Percentiles rank a stretch among this genome's conserved stretches.
These are phyloP conservation scores for Hypocreales sp. DNA, from an alignment of 2,329 filamentous ascomycete species.

Conservation along the genomic window DNA sequence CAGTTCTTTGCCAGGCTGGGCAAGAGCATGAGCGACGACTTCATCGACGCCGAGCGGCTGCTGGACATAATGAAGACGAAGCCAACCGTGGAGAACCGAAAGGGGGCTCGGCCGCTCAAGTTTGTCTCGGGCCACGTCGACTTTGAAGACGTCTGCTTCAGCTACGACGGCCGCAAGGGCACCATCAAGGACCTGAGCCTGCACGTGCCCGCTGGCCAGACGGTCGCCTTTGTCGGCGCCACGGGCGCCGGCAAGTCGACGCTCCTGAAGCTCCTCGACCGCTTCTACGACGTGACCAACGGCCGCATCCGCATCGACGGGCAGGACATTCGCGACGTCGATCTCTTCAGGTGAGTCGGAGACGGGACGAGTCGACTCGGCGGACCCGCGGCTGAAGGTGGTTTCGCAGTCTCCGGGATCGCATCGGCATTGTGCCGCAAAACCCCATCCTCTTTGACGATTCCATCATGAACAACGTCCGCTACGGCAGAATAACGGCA, in stretches of 20 bases:
- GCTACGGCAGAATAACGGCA: constrained; percentile 37
- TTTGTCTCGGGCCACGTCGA: constrained; percentile 36
- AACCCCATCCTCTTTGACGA: constrained; percentile 40
- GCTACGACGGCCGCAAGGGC: constrained; percentile 42
- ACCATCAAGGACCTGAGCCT: constrained; percentile 40
- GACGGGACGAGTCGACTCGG: too few relatives aligned
- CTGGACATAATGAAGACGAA: constrained; percentile 42
- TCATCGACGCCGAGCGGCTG: constrained; percentile 42
- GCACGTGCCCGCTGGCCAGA: constrained; percentile 32
- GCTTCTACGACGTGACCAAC: constrained; percentile 39
- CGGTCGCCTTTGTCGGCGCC: constrained; percentile 43
- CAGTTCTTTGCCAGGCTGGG: constrained; percentile 50
- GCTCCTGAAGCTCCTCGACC: constrained; percentile 39
- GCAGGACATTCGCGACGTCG: constrained; percentile 38
- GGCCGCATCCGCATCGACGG: constrained; percentile 40
- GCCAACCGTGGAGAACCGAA: constrained; percentile 36
- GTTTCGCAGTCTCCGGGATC: constrained; percentile 27
- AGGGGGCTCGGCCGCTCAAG: constrained; percentile 31
- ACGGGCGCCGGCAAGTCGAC: constrained; percentile 46
- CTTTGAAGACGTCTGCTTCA: constrained; percentile 40
- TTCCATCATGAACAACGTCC: constrained; percentile 43
- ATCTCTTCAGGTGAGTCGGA: constrained; percentile 25
- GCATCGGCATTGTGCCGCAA: constrained; percentile 42
- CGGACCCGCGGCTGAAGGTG: not conserved
- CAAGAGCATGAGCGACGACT: constrained; percentile 37